Evolutionary conservation across 2,329 filamentous ascomycete species (phyloP).

Genomic region (Ceratocystis harringtonii): DNA sequence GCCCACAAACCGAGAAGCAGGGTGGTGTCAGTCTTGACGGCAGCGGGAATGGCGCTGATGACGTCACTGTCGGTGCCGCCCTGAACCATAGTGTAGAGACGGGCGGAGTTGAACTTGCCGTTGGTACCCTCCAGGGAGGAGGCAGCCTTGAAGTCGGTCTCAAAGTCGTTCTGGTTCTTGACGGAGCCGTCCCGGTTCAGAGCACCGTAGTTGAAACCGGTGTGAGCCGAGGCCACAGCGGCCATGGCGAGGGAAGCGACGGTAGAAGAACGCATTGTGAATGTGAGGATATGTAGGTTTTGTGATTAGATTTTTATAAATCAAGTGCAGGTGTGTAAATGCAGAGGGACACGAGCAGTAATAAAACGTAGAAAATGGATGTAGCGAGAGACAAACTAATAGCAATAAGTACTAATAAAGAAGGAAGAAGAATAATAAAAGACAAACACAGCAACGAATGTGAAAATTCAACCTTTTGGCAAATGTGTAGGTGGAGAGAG

Average conservation of each 20-base stretch:
- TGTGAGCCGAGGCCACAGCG: constrained; percentile 26
- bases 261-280: constrained; percentile 17
- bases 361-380: constrained; percentile 5
- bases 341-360: neutral
- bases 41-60: constrained; percentile 64
- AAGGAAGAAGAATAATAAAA: neutral
- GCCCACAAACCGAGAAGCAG: constrained; percentile 77
- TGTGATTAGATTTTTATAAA: constrained; percentile 10
- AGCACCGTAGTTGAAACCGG: constrained; percentile 63
- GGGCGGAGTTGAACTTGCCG: constrained; percentile 49
- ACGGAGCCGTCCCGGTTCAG: constrained; percentile 43
- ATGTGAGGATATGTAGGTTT: neutral
- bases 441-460: constrained; percentile 8
- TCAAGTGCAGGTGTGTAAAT: neutral
- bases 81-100: constrained; percentile 60
- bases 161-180: constrained; percentile 51
- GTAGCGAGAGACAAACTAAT: constrained; percentile 8
- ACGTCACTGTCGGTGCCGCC: constrained; percentile 40
- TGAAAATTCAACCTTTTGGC: constrained; percentile 4
- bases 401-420: constrained; percentile 3
- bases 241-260: constrained; percentile 12
- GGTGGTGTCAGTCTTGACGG: constrained; percentile 62
- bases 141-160: constrained; percentile 53
- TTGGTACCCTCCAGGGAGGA: constrained; percentile 47
- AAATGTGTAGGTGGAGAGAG: neutral